These are phyloP conservation scores for Gossypium schwendimanii DNA, from an alignment of 441 rosid genomes.

Conservation along the genomic window DNA sequence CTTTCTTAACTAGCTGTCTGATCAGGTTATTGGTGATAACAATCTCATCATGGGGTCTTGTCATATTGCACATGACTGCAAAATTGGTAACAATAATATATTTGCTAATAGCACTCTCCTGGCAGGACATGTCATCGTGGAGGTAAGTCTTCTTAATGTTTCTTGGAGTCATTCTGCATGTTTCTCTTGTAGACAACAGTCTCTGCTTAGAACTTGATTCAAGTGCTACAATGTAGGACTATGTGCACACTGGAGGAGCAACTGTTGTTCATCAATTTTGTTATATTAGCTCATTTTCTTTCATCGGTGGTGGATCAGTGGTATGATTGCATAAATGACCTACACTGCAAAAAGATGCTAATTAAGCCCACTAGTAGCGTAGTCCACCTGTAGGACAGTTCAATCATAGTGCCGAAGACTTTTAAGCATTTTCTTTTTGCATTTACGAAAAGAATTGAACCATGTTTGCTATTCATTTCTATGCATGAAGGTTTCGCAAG, in stretches of 20 bases:
- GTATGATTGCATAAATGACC: conserved; percentile 30
- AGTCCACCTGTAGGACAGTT: not conserved
- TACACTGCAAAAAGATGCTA: conserved; percentile 1
- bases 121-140: conserved; percentile 82
- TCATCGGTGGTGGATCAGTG: conserved; percentile 92
- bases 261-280: conserved; percentile 84
- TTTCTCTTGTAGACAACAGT: conserved; percentile 5
- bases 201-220: conserved; percentile 30
- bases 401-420: not conserved
- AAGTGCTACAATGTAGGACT: conserved; percentile 47
- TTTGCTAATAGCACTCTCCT: conserved; percentile 84
- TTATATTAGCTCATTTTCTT: conserved; percentile 67
- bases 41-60: conserved; percentile 96
- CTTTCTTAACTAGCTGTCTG: conserved; percentile 5
- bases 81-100: conserved; percentile 75
- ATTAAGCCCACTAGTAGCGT: not conserved
- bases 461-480: conserved; percentile 7
- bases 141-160: conserved; percentile 42
- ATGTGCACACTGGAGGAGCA: conserved; percentile 78
- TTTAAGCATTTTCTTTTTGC: not conserved
- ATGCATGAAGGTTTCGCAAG: conserved; percentile 69
- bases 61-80: conserved; percentile 94
- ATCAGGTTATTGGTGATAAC: conserved; percentile 74
- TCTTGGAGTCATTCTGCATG: not conserved
- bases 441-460: not conserved